phyloP scores from a whole-genome alignment of 2,329 filamentous ascomycete species.

The Clarireedia sp. region DNA sequence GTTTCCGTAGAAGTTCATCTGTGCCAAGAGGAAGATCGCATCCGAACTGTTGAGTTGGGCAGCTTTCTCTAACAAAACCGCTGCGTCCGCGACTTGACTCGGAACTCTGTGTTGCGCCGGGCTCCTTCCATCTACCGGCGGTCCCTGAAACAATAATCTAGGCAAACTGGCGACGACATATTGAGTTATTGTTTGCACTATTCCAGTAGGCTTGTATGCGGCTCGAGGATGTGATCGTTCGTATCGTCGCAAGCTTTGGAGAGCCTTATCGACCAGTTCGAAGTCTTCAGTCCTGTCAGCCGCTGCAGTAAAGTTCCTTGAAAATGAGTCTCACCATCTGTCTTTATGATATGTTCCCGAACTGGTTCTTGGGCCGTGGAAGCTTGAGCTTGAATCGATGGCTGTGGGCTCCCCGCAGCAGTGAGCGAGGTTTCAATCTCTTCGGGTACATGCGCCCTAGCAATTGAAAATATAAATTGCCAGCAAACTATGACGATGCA shows the following conservation, averaged over 20 bases:
- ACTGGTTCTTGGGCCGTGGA: constrained; percentile 22
- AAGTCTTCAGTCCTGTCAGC: constrained; percentile 23
- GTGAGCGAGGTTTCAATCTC: constrained; percentile 16
- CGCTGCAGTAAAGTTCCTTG: neutral
- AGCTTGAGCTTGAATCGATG: constrained; percentile 22
- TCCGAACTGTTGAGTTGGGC: constrained; percentile 57
- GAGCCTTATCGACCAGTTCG: constrained; percentile 31
- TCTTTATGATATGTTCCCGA: constrained; percentile 17
- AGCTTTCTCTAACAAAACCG: constrained; percentile 50
- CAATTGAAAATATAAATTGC: constrained; percentile 19
- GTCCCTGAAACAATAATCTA: constrained; percentile 57
- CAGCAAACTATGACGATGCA: constrained; percentile 21
- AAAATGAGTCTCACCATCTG: constrained; percentile 19
- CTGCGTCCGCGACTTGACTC: constrained; percentile 47
- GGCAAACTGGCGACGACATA: constrained; percentile 56
- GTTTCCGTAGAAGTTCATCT: constrained; percentile 97
- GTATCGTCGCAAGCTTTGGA: constrained; percentile 28
- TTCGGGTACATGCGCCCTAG: constrained; percentile 18
- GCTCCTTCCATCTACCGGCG: constrained; percentile 29
- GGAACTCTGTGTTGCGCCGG: constrained; percentile 34
- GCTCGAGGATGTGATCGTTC: constrained; percentile 24
- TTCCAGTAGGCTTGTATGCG: constrained; percentile 44
- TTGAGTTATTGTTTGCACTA: constrained; percentile 48
- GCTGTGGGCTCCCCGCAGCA: constrained; percentile 20
- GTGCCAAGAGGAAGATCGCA: constrained; percentile 79